Evolutionary conservation across 1,139 yeast species (phyloP), one percentile per base, ranked within the genome.

Genomic region (Scheffersomyces lignicola): DNA sequence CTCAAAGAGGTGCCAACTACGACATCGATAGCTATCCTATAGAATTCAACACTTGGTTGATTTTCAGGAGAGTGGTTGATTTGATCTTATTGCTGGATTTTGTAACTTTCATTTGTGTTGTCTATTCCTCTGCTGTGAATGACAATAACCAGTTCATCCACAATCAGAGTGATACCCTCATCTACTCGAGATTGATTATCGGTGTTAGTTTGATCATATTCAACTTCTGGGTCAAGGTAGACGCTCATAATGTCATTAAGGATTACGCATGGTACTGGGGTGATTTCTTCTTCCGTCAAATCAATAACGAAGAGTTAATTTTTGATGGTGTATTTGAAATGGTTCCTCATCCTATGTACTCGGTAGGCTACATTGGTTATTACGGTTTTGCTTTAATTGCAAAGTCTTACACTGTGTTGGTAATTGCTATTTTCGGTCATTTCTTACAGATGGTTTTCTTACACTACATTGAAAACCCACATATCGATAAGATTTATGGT

Each of bases 181-280:
- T 68, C 22, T 54, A 49, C 37, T 39, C 64, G 2, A 61, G 82
- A 47, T 47, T 74, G 21, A 29, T 58, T 3, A 45, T 65, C 18
- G 85, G 86, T 9, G 40, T 60, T 0, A 37, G 58, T 6, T 69
- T 87, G 47, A 76, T 85, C 39, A 47, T 82, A 31, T 86, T 87
- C 65, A 86, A 86, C 53, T 68, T 83, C 29, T 86, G 95, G 94
- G 96, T 87, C 34, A 87, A 87, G 56, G 66, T 86, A 11, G 92
- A 87, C 59, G 96, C 96, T 24, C 96, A 87, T 56, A 76, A 89
- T 47, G 90, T 88, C 16, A 90, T 87, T 38, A 86, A 87, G 55
- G 96, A 87, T 58, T 88, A 81, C 54, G 96, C 96, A 9, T 87
- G 96, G 96, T 87, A 87, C 60, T 87, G 96, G 96, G 96, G 96